These are phyloP conservation scores for Microsporum audouinii DNA, from an alignment of 2,329 filamentous ascomycete species.

Conservation along the genomic window DNA sequence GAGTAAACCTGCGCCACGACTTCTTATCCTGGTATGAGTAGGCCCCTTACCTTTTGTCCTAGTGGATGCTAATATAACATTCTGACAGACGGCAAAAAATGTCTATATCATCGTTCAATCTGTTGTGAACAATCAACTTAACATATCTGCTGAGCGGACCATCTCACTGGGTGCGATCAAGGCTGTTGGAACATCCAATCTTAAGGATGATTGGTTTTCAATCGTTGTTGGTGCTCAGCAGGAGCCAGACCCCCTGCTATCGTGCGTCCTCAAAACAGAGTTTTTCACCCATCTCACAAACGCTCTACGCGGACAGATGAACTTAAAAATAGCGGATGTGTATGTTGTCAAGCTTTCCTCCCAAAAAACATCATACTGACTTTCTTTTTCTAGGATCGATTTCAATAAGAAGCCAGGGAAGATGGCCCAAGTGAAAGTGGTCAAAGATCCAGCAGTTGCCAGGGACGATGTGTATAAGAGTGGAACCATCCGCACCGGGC, in stretches of 20 bases:
- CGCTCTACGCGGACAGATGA: constrained; percentile 67
- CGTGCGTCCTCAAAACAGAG: constrained; percentile 91
- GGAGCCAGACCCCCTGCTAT: constrained; percentile 85
- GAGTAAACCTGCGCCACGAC: constrained; percentile 81
- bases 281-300: constrained; percentile 85
- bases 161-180: constrained; percentile 82
- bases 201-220: constrained; percentile 95
- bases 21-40: constrained; percentile 54
- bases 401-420: constrained; percentile 98
- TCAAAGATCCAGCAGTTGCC: constrained; percentile 69
- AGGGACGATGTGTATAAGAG: constrained; percentile 86
- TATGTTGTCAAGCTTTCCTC: constrained; percentile 25
- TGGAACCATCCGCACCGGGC: constrained; percentile 72
- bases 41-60: background rate
- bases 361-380: background rate
- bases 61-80: constrained; percentile 13
- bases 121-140: constrained; percentile 67
- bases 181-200: constrained; percentile 65
- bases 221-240: constrained; percentile 80
- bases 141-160: constrained; percentile 69
- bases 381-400: constrained; percentile 49
- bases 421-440: constrained; percentile 71
- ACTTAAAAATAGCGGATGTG: constrained; percentile 66
- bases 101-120: constrained; percentile 83
- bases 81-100: constrained; percentile 56